Evolutionary conservation across 2,329 filamentous ascomycete species (phyloP).

Genomic region (Exutisphaerella laricina): DNA sequence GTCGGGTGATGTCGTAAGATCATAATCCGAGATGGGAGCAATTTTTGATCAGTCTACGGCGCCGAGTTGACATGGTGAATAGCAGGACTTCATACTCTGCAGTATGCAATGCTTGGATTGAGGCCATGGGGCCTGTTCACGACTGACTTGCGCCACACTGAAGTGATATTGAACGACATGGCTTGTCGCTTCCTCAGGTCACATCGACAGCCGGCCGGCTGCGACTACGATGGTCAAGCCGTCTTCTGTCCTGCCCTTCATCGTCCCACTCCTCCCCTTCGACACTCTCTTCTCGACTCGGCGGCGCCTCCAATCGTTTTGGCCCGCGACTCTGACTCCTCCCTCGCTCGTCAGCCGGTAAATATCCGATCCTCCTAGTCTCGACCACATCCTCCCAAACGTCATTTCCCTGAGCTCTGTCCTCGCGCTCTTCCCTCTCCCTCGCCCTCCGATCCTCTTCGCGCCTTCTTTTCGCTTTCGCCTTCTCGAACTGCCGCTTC

Average conservation of each 20-base stretch:
- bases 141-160: neutral
- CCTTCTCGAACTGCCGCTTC: constrained; percentile 13
- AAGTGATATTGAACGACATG: neutral
- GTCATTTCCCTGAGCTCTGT: constrained; percentile 5
- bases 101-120: neutral
- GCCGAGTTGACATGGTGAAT: neutral
- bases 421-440: constrained; percentile 5
- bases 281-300: neutral
- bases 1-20: neutral
- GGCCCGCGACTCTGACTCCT: constrained; percentile 6
- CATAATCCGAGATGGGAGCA: neutral
- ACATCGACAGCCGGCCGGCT: constrained; percentile 9
- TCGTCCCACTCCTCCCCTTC: neutral
- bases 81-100: neutral
- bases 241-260: constrained; percentile 1
- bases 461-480: constrained; percentile 11
- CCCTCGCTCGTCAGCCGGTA: constrained; percentile 4
- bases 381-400: constrained; percentile 4
- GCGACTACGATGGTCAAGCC: constrained; percentile 1
- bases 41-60: neutral
- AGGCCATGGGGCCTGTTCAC: neutral
- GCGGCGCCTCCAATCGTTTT: constrained; percentile 6
- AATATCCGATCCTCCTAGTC: constrained; percentile 7
- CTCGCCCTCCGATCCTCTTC: constrained; percentile 14
- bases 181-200: neutral